phyloP scores from a whole-genome alignment of 345 rosid species.

The Isatis tinctoria region DNA sequence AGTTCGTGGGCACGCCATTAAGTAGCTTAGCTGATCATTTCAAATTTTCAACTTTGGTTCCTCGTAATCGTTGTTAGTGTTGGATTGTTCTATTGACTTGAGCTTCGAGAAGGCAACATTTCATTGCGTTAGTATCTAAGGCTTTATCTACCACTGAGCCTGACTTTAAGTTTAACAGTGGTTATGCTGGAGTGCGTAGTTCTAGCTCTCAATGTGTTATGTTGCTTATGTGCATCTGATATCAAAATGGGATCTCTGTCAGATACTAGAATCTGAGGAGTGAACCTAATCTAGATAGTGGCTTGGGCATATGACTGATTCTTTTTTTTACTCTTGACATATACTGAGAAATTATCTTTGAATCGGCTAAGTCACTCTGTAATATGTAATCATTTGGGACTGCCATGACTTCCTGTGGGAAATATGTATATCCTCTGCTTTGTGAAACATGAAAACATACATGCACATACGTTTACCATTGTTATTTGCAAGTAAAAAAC shows the following conservation, averaged over 20 bases:
- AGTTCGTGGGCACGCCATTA: conserved; percentile 1
- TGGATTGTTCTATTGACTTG: not conserved
- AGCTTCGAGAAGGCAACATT: conserved; percentile 14
- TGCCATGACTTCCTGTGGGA: not conserved
- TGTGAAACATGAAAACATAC: not conserved
- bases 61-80: not conserved
- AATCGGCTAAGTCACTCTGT: not conserved
- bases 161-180: no score
- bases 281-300: not conserved
- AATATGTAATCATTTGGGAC: not conserved
- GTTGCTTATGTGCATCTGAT: not conserved
- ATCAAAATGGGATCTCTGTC: not conserved
- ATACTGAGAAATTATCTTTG: not conserved
- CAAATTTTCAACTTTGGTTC: conserved; percentile 2
- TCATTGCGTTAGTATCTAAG: not conserved
- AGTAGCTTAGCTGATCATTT: conserved; percentile 24
- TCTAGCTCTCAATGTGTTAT: no score
- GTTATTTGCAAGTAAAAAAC: not conserved
- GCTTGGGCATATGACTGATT: not conserved
- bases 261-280: not conserved
- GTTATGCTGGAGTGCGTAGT: no score
- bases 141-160: no score
- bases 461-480: not conserved
- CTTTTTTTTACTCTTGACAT: not conserved
- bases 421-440: not conserved